Base-by-base conservation (phyloP, 345 rosid species). In the Sapria himalayana region DNA sequence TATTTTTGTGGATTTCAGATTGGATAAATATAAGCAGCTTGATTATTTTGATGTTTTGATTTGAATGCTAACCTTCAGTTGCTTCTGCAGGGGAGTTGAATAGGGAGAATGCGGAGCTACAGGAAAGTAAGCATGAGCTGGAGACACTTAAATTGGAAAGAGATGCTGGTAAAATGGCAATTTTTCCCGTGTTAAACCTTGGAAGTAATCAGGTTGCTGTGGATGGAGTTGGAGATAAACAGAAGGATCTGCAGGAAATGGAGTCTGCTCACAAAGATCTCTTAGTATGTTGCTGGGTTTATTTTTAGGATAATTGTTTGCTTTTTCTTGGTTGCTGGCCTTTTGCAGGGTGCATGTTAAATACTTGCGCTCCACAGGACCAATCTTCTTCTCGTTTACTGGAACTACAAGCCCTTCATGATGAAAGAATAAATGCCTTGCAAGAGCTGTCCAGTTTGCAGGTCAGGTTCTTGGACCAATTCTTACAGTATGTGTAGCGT, bases 101-200 rank as follows among this genome's bases (percentile, higher is more conserved):
- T 62, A 57, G 48, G 61, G 67, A 64, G 13, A 51, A 71, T 40
- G 58, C 50, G 21, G 80, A 80, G 58, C 60, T 91, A 63, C 71
- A 69, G 46, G 77, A 71, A 42, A 67, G 72, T 47, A 71, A 84
- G 33, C 59, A 58, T 46, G 64, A 80, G 38, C 52, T 91, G 62
- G 74, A 68, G 46, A 60, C 70, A 48, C 75, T 80, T 44, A 84
- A 67, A 64, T 76, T 81, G 15, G 94, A 79, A 51, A 74, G 69
- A 54, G 95, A 84, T 73, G 78, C 81, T 33, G 68, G 74, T 12
- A 69, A 67, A 51, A 93, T 91, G 56, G 60, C 74, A 14, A 62
- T 70, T 61, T 71, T 77, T 46, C 93, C 93, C 33, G 71, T 78
- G 45, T 35, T 84, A 57, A 79, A 62, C 53, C 35, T 70, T 15